Evolutionary conservation across 1,284 basidiomycete species (phyloP).

Genomic region (Leccinum griseonigrum): DNA sequence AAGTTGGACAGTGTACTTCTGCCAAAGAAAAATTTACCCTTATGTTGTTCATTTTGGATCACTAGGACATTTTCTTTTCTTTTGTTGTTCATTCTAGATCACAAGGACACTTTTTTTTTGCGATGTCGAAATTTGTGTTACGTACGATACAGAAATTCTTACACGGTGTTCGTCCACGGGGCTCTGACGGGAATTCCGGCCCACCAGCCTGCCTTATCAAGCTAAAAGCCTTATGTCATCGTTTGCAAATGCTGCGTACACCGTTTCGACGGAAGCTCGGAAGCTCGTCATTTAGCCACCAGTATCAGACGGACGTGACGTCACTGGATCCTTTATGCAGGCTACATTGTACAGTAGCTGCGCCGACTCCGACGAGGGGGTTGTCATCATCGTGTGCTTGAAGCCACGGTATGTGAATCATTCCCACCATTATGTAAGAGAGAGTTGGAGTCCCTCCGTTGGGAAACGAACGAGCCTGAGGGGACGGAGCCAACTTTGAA

Average conservation of each 20-base stretch:
- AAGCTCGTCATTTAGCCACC: neutral
- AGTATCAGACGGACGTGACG: neutral
- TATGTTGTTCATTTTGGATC: slow-evolving; percentile 1
- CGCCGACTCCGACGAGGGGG: neutral
- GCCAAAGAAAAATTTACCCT: neutral
- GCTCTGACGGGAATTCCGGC: neutral
- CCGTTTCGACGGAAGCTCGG: neutral
- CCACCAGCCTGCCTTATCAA: neutral
- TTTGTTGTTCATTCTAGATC: slow-evolving; percentile 1
- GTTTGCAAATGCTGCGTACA: neutral
- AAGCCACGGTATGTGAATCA: neutral
- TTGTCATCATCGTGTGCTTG: neutral
- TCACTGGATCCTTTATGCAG: neutral
- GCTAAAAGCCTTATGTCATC: slow-evolving; percentile 9
- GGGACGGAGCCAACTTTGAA: neutral
- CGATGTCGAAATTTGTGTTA: slow-evolving; percentile 5
- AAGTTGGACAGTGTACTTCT: neutral
- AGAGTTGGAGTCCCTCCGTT: neutral
- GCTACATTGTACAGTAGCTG: neutral
- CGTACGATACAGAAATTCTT: slow-evolving; percentile 5
- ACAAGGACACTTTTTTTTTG: neutral
- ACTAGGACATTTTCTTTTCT: neutral
- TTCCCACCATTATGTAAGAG: neutral
- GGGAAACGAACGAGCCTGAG: neutral
- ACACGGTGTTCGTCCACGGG: neutral